These are phyloP conservation scores for Adansonia grandidieri DNA, from an alignment of 441 rosid species.

Conservation along the genomic window DNA sequence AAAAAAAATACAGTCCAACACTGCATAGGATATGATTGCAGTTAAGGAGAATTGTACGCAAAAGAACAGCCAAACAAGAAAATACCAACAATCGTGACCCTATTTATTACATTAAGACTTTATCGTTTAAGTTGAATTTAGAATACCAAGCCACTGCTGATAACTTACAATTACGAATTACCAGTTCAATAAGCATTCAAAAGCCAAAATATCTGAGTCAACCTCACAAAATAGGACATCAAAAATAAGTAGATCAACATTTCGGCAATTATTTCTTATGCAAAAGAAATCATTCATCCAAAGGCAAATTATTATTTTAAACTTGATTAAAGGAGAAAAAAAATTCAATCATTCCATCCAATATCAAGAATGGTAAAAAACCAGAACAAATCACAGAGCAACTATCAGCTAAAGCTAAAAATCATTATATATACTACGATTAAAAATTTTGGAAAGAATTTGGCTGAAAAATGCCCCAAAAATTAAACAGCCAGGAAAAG, in stretches of 20 bases:
- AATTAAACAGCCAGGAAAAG: neutral
- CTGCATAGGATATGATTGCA: neutral
- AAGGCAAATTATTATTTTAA: neutral
- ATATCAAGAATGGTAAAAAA: neutral
- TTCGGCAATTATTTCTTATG: neutral
- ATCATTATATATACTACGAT: neutral
- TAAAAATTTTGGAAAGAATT: neutral
- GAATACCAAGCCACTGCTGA: neutral
- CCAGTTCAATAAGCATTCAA: neutral
- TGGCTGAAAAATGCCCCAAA: neutral
- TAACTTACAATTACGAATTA: neutral
- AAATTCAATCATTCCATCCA: neutral
- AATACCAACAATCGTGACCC: neutral
- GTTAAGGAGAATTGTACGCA: neutral
- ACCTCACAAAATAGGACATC: neutral
- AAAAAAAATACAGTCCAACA: neutral
- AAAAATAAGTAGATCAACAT: neutral
- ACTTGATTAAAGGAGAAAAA: neutral
- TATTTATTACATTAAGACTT: neutral
- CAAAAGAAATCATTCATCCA: constrained; percentile 4
- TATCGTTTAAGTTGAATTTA: neutral
- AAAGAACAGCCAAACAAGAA: neutral
- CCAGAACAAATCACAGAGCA: constrained; percentile 10
- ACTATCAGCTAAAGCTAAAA: constrained; percentile 19
- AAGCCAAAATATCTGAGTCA: neutral